These are phyloP conservation scores for Candida succiphila DNA, from an alignment of 805 yeast species.

Conservation along the genomic window DNA sequence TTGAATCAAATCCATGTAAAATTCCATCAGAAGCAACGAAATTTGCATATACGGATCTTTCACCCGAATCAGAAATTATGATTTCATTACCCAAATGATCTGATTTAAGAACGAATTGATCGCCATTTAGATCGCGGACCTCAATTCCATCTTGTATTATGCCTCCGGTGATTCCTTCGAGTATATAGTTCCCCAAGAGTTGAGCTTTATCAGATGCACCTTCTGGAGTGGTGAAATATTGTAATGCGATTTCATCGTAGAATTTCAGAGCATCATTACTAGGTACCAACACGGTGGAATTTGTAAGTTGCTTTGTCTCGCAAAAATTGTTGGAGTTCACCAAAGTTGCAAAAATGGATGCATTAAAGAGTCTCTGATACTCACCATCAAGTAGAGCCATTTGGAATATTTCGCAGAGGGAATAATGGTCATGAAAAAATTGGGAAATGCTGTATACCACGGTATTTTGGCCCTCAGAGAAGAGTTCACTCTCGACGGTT, in stretches of 20 bases:
- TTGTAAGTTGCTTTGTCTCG: conserved; percentile 10
- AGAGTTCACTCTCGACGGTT: conserved; percentile 48
- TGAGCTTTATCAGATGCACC: conserved; percentile 20
- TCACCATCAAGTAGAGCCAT: conserved; percentile 5
- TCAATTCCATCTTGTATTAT: conserved; percentile 10
- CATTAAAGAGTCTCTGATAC: conserved; percentile 1
- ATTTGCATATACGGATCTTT: conserved; percentile 29
- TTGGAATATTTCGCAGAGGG: conserved; percentile 26
- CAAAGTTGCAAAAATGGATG: conserved; percentile 11
- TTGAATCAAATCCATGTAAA: conserved; percentile 34
- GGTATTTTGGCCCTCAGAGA: conserved; percentile 54
- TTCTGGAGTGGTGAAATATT: conserved; percentile 27
- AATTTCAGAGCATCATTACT: conserved; percentile 28
- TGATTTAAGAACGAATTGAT: conserved; percentile 12
- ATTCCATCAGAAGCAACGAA: conserved; percentile 37
- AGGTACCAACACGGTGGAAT: conserved; percentile 38
- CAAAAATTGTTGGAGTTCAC: conserved; percentile 12
- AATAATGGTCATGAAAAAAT: conserved; percentile 27
- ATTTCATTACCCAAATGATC: conserved; percentile 24
- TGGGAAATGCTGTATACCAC: conserved; percentile 55
- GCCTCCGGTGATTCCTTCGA: conserved; percentile 39
- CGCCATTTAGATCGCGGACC: conserved; percentile 18
- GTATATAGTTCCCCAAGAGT: conserved; percentile 23
- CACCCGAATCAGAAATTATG: conserved; percentile 21
- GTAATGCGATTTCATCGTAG: conserved; percentile 32